Conservation (phyloP, 345 rosid species). For the Eucalyptus regnans region DNA sequence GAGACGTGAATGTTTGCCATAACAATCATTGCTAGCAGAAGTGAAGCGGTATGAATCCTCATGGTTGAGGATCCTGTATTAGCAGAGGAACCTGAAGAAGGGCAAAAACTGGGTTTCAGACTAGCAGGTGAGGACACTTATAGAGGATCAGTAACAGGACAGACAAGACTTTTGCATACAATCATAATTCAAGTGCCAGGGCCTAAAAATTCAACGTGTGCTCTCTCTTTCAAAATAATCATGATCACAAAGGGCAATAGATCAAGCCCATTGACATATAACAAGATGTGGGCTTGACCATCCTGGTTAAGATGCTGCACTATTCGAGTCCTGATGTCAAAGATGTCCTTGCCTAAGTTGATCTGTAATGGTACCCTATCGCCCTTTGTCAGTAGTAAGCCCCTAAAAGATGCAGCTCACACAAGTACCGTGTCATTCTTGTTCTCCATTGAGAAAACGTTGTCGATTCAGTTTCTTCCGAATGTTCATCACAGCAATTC, state of each 20-base stretch:
- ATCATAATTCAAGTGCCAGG: background rate
- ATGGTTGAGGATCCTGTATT: background rate
- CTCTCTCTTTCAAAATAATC: background rate
- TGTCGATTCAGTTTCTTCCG: background rate
- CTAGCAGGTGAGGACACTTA: background rate
- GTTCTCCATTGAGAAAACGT: background rate
- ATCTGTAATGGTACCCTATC: background rate
- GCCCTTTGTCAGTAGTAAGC: background rate
- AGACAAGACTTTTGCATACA: background rate
- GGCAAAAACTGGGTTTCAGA: background rate
- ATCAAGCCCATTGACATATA: background rate
- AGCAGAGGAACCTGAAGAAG: background rate
- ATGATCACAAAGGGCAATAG: background rate
- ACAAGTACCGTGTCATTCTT: background rate
- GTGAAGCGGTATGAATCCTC: background rate
- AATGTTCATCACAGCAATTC: background rate
- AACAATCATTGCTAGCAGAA: background rate
- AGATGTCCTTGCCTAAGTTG: background rate
- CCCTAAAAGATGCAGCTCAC: background rate
- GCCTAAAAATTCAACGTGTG: background rate
- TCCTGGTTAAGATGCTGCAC: background rate
- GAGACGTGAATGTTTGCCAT: background rate
- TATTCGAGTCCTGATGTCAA: background rate
- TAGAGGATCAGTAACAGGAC: background rate
- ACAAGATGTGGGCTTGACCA: background rate